Percentiles rank a stretch among this genome's conserved stretches.
Conservation (phyloP, 2,329 filamentous ascomycete species). For the Escovopsis sp. region DNA sequence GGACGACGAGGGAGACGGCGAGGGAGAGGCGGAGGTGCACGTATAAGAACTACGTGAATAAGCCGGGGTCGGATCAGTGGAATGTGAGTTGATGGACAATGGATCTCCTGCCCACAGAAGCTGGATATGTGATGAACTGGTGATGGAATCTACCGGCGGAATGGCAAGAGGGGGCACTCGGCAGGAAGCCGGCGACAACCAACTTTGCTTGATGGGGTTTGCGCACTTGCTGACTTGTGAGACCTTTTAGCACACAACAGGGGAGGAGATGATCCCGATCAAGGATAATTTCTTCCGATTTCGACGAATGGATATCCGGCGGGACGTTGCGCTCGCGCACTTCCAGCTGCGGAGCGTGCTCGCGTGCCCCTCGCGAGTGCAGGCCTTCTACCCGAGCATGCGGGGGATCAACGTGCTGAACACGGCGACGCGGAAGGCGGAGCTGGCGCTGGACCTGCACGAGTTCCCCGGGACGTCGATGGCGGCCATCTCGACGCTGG, state of each 20-base stretch:
- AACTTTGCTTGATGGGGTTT: no score
- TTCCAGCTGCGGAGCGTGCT: slow-evolving; percentile 52
- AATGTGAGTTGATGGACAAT: slow-evolving; percentile 24
- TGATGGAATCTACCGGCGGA: no score
- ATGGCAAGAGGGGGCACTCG: no score
- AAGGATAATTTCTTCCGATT: slow-evolving; percentile 42
- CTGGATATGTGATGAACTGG: not conserved
- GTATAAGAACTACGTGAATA: slow-evolving; percentile 45
- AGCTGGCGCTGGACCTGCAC: slow-evolving; percentile 27
- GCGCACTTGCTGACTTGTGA: not conserved
- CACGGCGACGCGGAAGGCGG: slow-evolving; percentile 30
- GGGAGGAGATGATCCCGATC: slow-evolving; percentile 18
- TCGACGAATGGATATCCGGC: slow-evolving; percentile 37
- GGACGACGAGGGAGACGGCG: slow-evolving; percentile 33
- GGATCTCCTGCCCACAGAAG: not conserved
- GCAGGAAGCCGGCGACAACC: no score
- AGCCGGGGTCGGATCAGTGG: slow-evolving; percentile 29
- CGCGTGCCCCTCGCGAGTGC: slow-evolving; percentile 37
- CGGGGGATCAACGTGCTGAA: slow-evolving; percentile 37
- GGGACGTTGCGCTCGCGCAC: slow-evolving; percentile 41
- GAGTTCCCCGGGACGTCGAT: slow-evolving; percentile 20
- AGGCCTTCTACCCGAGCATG: slow-evolving; percentile 40
- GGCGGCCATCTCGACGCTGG: slow-evolving; percentile 31
- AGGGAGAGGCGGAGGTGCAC: slow-evolving; percentile 29
- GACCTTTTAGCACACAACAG: slow-evolving; percentile 6